A percentile compares a stretch with the other conserved stretches of the same genome.
Evolutionary conservation across 257 asterid species (phyloP).

Genomic region (Handroanthus guayacan): DNA sequence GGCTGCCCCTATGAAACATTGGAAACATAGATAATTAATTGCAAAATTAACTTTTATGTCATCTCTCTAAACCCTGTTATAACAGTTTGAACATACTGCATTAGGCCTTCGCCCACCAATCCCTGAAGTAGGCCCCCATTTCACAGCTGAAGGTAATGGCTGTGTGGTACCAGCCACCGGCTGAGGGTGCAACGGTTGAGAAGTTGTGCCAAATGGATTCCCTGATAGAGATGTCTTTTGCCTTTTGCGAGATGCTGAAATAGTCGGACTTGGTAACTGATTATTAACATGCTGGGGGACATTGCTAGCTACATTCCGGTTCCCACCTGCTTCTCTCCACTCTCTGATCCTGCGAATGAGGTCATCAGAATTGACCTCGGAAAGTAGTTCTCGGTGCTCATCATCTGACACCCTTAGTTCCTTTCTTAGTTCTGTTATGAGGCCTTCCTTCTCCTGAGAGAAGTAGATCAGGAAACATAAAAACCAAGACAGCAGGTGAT

Average conservation of each 20-base stretch:
- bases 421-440: slow-evolving; percentile 93
- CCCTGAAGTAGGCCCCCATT: slow-evolving; percentile 69
- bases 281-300: slow-evolving; percentile 63
- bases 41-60: slow-evolving; percentile 1
- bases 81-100: slow-evolving; percentile 55
- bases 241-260: slow-evolving; percentile 80
- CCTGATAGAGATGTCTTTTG: slow-evolving; percentile 66
- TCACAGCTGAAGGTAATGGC: slow-evolving; percentile 53
- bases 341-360: slow-evolving; percentile 90
- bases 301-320: slow-evolving; percentile 44
- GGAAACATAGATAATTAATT: slow-evolving; percentile 31
- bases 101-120: slow-evolving; percentile 64
- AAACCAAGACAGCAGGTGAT: slow-evolving; percentile 24
- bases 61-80: slow-evolving; percentile 19
- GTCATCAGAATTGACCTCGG: slow-evolving; percentile 86
- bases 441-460: slow-evolving; percentile 91
- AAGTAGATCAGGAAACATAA: slow-evolving; percentile 21
- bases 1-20: slow-evolving; percentile 58
- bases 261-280: slow-evolving; percentile 74
- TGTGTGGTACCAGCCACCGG: slow-evolving; percentile 52
- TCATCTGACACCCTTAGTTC: slow-evolving; percentile 97
- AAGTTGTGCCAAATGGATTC: slow-evolving; percentile 54
- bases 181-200: slow-evolving; percentile 60
- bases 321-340: slow-evolving; percentile 93
- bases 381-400: slow-evolving; percentile 89